Evolutionary conservation across 176 grass and related monocot species (phyloP).

Genomic region (Saccharum spontaneum): DNA sequence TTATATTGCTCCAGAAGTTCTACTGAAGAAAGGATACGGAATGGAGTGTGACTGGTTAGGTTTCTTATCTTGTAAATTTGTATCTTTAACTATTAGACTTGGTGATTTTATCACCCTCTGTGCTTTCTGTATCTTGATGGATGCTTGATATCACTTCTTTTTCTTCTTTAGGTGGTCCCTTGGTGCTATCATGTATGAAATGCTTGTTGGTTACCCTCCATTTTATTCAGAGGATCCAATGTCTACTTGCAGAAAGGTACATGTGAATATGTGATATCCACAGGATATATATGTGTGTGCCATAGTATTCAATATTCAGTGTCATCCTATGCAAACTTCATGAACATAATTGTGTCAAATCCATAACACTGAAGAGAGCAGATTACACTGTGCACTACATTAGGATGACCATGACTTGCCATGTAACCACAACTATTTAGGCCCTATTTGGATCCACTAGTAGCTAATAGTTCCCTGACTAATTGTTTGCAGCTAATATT

Average conservation of each 20-base stretch:
- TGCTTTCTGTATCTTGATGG: conserved; percentile 43
- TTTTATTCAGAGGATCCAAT: conserved; percentile 99
- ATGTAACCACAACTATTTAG: background rate
- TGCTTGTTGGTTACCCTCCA: conserved; percentile 98
- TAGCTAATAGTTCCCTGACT: background rate
- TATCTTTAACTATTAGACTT: conserved; percentile 15
- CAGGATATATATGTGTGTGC: background rate
- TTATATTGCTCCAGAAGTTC: conserved; percentile 99
- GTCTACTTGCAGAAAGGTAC: conserved; percentile 96
- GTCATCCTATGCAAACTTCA: conserved; percentile 6
- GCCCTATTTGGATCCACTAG: background rate
- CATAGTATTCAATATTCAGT: background rate
- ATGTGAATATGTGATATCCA: background rate
- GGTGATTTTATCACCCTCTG: conserved; percentile 5
- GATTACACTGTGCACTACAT: background rate
- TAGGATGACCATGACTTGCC: background rate
- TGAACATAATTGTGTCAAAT: conserved; percentile 24
- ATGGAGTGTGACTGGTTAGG: conserved; percentile 97
- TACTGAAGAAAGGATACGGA: conserved; percentile 98
- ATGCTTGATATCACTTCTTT: conserved; percentile 49
- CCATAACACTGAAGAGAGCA: background rate
- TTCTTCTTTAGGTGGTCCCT: conserved; percentile 87
- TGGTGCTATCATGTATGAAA: conserved; percentile 99
- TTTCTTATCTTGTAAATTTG: conserved; percentile 36
- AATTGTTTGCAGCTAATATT: background rate